Conservation (phyloP, 495 filamentous ascomycete species). For the Penicillium longicatenatum region DNA sequence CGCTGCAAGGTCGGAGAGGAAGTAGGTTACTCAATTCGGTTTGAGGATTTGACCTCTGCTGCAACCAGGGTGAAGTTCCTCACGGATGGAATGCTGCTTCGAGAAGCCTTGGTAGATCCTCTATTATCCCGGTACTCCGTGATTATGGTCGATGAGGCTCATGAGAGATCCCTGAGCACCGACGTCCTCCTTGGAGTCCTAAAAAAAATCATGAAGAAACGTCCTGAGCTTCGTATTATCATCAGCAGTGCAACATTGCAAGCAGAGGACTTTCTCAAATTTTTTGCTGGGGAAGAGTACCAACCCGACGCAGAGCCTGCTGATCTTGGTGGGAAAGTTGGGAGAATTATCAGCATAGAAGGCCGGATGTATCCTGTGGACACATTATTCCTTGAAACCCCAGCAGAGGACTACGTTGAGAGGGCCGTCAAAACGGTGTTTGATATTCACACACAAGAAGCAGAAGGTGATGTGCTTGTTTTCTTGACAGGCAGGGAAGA, state of each 20-base stretch:
- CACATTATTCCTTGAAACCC: conserved; percentile 77
- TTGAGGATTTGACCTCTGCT: conserved; percentile 92
- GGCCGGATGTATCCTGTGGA: conserved; percentile 93
- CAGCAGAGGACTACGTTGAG: conserved; percentile 87
- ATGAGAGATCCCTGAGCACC: conserved; percentile 92
- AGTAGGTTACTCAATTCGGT: conserved; percentile 94
- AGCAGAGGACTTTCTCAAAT: conserved; percentile 82
- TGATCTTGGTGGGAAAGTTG: conserved; percentile 49
- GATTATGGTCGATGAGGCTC: conserved; percentile 98
- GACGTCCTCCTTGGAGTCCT: conserved; percentile 92
- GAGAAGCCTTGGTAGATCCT: conserved; percentile 93
- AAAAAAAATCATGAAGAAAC: conserved; percentile 85
- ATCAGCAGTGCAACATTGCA: conserved; percentile 94
- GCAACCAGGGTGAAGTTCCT: conserved; percentile 92
- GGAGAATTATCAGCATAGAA: conserved; percentile 84
- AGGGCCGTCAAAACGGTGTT: conserved; percentile 85
- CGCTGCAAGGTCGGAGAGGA: conserved; percentile 89
- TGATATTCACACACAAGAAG: conserved; percentile 88
- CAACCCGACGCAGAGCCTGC: conserved; percentile 38
- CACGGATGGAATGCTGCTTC: conserved; percentile 91
- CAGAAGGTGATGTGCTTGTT: conserved; percentile 83
- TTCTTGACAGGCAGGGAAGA: conserved; percentile 95
- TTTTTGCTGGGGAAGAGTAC: conserved; percentile 65
- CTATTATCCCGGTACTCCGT: conserved; percentile 91
- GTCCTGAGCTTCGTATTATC: conserved; percentile 83